Conservation (phyloP, 306 rosid genomes). For the Prunus campanulata region DNA sequence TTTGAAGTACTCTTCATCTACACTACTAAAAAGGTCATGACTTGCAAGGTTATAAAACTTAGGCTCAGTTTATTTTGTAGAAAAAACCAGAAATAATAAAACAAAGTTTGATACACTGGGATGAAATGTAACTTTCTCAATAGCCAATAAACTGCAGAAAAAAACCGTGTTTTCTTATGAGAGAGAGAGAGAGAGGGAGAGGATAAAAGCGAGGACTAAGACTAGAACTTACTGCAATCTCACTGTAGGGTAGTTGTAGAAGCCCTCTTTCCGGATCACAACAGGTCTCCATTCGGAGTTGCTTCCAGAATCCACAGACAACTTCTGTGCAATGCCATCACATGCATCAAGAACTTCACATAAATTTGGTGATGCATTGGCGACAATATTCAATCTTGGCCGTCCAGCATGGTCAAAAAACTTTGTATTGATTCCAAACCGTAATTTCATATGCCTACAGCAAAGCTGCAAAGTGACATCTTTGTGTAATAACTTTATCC, state of each 20-base stretch:
- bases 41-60: not conserved
- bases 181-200: not conserved
- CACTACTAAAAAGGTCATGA: not conserved
- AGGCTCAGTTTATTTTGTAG: not conserved
- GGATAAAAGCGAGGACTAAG: not conserved
- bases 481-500: constrained; percentile 62
- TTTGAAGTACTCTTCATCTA: not conserved
- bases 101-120: not conserved
- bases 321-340: constrained; percentile 51
- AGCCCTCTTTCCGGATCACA: constrained; percentile 70
- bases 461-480: constrained; percentile 61
- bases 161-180: not conserved
- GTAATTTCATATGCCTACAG: constrained; percentile 64
- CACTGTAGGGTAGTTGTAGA: constrained; percentile 64
- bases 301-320: constrained; percentile 57
- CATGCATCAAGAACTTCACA: constrained; percentile 78
- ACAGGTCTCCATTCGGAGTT: constrained; percentile 75
- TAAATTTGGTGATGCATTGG: constrained; percentile 55
- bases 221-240: constrained; percentile 84
- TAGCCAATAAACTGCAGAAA: not conserved
- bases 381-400: constrained; percentile 71
- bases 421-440: constrained; percentile 77
- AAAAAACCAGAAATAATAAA: too few relatives aligned
- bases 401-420: constrained; percentile 71
- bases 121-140: not conserved